A percentile compares a stretch with the other conserved stretches of the same genome.
Evolutionary conservation across 139 green algal species (phyloP).

Genomic region (Tetraselmis chui): DNA sequence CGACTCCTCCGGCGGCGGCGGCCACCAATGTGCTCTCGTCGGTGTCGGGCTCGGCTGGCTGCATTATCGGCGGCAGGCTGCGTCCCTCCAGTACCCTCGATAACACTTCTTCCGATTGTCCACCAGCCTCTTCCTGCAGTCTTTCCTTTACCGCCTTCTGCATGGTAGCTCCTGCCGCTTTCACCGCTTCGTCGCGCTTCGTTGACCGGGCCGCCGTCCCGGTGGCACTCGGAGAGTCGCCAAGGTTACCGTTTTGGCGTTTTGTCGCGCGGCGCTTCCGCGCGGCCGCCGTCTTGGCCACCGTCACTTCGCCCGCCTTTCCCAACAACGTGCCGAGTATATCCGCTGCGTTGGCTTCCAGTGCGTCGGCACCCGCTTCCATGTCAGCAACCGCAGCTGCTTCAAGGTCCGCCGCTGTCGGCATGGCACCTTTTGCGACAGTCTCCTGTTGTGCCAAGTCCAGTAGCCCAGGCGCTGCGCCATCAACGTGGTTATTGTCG

Average conservation of each 20-base stretch:
- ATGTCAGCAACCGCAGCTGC: not conserved
- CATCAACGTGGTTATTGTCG: not conserved
- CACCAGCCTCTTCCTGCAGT: not conserved
- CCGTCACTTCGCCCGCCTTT: not conserved
- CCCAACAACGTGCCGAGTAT: not conserved
- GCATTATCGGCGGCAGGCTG: not conserved
- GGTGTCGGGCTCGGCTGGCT: too few species aligned
- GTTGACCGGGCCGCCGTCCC: not conserved
- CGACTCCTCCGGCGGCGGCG: not conserved
- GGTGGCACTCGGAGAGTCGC: not conserved
- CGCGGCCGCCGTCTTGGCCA: too few species aligned
- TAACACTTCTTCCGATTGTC: not conserved
- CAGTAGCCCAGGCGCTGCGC: not conserved
- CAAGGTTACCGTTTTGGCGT: not conserved
- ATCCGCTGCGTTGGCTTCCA: not conserved
- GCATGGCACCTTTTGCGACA: not conserved
- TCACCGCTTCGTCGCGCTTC: not conserved
- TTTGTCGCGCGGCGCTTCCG: not conserved
- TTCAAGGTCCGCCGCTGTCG: not conserved
- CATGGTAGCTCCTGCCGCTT: not conserved
- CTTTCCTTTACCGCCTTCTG: not conserved
- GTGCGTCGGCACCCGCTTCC: not conserved
- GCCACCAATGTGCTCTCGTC: not conserved
- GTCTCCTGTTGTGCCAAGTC: not conserved
- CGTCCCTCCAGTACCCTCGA: too few species aligned